Percentiles rank a stretch among this genome's conserved stretches.
These are phyloP conservation scores for Leucocoprinus leucothites DNA, from an alignment of 768 basidiomycete genomes.

Conservation along the genomic window DNA sequence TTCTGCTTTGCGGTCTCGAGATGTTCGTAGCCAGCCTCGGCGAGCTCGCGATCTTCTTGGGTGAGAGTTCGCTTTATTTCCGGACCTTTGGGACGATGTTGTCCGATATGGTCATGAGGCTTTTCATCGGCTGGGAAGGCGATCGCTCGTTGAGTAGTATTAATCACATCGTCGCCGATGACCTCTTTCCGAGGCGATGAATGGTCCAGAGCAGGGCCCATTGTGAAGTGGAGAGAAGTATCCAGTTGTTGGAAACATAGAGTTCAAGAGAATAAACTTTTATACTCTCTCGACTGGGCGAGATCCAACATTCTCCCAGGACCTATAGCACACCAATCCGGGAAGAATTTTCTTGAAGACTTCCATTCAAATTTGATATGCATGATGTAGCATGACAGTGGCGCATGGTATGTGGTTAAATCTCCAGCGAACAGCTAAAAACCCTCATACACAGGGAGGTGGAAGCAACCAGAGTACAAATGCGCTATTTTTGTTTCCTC, in stretches of 20 bases:
- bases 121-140: slow-evolving; percentile 44
- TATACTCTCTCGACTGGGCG: slow-evolving; percentile 1
- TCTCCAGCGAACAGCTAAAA: slow-evolving; percentile 39
- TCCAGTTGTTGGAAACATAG: too few species aligned
- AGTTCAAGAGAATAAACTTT: neutral
- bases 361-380: slow-evolving; percentile 12
- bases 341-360: slow-evolving; percentile 1
- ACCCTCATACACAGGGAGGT: slow-evolving; percentile 25
- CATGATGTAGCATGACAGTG: slow-evolving; percentile 20
- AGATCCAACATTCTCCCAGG: neutral
- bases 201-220: neutral
- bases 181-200: slow-evolving; percentile 20
- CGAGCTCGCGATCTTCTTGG: slow-evolving; percentile 64
- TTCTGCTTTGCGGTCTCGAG: slow-evolving; percentile 39
- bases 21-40: slow-evolving; percentile 68
- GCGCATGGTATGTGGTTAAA: slow-evolving; percentile 13
- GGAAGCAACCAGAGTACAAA: neutral
- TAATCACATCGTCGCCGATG: slow-evolving; percentile 27
- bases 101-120: slow-evolving; percentile 26
- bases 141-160: slow-evolving; percentile 38
- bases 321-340: slow-evolving; percentile 1
- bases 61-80: slow-evolving; percentile 63
- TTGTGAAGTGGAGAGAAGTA: slow-evolving; percentile 1
- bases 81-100: slow-evolving; percentile 46
- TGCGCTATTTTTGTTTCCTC: slow-evolving; percentile 20